Evolutionary conservation across 345 rosid species (phyloP), one percentile per base, ranked within the genome.

Genomic region (Populus alba): DNA sequence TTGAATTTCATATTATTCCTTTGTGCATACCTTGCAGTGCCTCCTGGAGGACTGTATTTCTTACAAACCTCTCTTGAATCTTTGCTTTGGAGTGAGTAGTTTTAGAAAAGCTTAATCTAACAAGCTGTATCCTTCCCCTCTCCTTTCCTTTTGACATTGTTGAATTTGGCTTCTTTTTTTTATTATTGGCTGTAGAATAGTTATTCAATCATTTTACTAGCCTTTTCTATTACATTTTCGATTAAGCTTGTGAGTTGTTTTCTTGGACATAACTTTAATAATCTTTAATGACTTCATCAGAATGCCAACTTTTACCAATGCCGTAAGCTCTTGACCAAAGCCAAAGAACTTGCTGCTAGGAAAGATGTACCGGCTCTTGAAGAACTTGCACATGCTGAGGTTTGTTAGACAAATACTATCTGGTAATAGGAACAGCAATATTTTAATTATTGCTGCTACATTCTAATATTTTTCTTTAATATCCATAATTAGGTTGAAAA

Each of bases 321-420:
- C 68, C 94, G 94, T 51, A 74, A 65, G 25, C 71, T 88, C 75
- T 57, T 90, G 84, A 86, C 80, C 77, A 77, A 89, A 79, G 95
- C 91, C 74, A 92, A 80, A 78, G 89, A 84, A 9, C 88, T 91
- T 78, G 93, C 97, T 85, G 80, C 84, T 18, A 83, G 85, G 78
- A 91, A 86, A 85, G 85, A 94, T 71, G 71, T 92, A 35, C 47
- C 70, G 23, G 89, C 89, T 80, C 92, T 94, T 33, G 85, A 86
- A 84, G 88, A 90, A 15, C 88, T 91, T 31, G 76, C 87, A 1
- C 77, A 73, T 12, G 70, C 76, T 18, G 92, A 89, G 95, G 92
- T 93, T 71, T 73, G 87, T 41, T 78, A 41, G 33, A 75, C 49
- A 10, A 31, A 31, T 51, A 59, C 62, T 33, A 17, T 83, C 57